These are phyloP conservation scores for Candida coquimbonensis DNA, from an alignment of 805 yeast genomes.

Conservation along the genomic window DNA sequence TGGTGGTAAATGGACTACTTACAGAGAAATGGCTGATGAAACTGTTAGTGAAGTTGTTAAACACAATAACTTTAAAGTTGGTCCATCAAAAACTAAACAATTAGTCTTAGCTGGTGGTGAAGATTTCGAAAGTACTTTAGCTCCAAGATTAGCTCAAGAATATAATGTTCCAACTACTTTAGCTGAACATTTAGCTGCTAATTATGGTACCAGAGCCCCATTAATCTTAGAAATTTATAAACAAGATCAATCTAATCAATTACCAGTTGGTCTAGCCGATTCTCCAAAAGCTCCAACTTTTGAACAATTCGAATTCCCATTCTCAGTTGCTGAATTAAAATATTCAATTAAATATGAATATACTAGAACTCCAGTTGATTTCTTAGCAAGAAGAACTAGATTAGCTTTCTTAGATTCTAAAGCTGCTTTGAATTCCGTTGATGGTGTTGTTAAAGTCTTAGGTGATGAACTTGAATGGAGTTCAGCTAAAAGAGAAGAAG, in stretches of 20 bases:
- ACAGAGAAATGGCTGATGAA: slow-evolving; percentile 96
- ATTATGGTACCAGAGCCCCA: slow-evolving; percentile 88
- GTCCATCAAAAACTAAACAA: slow-evolving; percentile 34
- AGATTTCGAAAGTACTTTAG: slow-evolving; percentile 64
- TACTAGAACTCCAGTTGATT: slow-evolving; percentile 81
- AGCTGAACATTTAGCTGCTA: slow-evolving; percentile 75
- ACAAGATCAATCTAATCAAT: slow-evolving; percentile 45
- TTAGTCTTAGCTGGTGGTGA: slow-evolving; percentile 73
- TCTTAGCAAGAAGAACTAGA: slow-evolving; percentile 88
- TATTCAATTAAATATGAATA: slow-evolving; percentile 80
- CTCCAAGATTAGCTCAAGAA: slow-evolving; percentile 74
- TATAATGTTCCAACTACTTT: slow-evolving; percentile 65
- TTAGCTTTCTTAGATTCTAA: slow-evolving; percentile 85
- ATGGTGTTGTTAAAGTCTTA: slow-evolving; percentile 81
- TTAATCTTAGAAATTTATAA: slow-evolving; percentile 55
- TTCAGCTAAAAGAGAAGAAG: slow-evolving; percentile 44
- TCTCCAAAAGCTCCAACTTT: slow-evolving; percentile 29
- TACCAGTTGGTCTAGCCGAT: slow-evolving; percentile 59
- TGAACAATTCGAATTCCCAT: slow-evolving; percentile 66
- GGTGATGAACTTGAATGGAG: slow-evolving; percentile 75
- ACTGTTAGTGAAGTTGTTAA: slow-evolving; percentile 70
- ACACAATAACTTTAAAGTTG: slow-evolving; percentile 35
- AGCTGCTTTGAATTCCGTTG: slow-evolving; percentile 74
- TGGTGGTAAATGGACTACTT: slow-evolving; percentile 98
- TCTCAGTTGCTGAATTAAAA: slow-evolving; percentile 83